Base-by-base conservation (phyloP, 1,284 basidiomycete genomes). In the Meira miltonrushii region DNA sequence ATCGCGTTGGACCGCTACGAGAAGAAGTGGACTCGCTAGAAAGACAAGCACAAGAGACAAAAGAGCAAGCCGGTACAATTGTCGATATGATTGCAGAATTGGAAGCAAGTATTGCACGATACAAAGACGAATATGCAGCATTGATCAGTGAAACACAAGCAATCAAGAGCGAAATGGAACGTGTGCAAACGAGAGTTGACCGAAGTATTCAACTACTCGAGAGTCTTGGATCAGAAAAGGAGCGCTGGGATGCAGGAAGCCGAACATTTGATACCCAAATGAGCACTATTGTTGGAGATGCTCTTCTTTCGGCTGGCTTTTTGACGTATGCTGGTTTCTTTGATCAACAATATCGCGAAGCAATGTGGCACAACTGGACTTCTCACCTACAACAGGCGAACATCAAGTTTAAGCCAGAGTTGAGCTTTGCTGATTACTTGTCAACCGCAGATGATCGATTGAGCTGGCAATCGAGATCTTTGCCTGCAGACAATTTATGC, bases 211-310 rank as follows among this genome's bases (percentile, higher is more conserved):
- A 88, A 62, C 83, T 99, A 39, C 83, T 99, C 41, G 89, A 89
- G 74, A 95, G 92, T 79, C 82, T 99, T 69, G 95, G 92, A 1
- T 97, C 94, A 0, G 95, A 99, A 80, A 86, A 91, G 79, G 84
- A 85, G 51, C 87, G 95, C 65, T 99, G 95, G 95, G 92, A 98
- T 79, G 82, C 85, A 11, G 92, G 92, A 41, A 97, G 94, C 79
- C 87, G 88, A 58, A 94, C 92, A 0, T 99, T 99, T 78, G 95
- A 98, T 74, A 87, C 87, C 1, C 94, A 98, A 79, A 97, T 98
- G 92, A 90, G 91, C 77, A 99, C 96, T 40, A 94, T 99, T 68
- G 90, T 94, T 33, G 95, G 95, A 46, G 95, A 99, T 78, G 92
- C 96, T 38, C 82, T 99, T 39, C 84, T 98, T 39, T 97, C 94